phyloP scores from a whole-genome alignment of 805 yeast species.

The Wickerhamiella occidentalis region DNA sequence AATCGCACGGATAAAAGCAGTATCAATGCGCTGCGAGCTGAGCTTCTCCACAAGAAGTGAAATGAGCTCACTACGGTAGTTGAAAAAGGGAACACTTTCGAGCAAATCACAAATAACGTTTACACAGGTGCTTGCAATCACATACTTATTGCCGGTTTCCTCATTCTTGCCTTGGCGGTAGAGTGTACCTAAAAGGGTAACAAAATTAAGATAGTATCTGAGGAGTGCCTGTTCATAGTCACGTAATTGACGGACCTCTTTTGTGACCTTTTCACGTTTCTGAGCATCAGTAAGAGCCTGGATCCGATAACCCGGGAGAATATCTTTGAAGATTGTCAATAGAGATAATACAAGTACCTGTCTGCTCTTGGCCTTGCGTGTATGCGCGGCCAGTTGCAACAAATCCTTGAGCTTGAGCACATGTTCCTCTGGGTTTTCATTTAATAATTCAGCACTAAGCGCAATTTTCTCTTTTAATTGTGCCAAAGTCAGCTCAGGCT shows the following conservation, averaged over 20 bases:
- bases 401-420: slow-evolving; percentile 48
- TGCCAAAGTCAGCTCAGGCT: slow-evolving; percentile 33
- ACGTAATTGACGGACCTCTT: slow-evolving; percentile 67
- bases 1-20: slow-evolving; percentile 46
- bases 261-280: slow-evolving; percentile 66
- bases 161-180: slow-evolving; percentile 28
- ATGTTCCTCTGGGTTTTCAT: slow-evolving; percentile 85
- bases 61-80: slow-evolving; percentile 65
- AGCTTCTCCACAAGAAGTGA: slow-evolving; percentile 55
- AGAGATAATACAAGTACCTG: slow-evolving; percentile 64
- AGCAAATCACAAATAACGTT: slow-evolving; percentile 72
- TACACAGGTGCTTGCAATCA: slow-evolving; percentile 36
- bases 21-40: slow-evolving; percentile 38
- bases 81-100: slow-evolving; percentile 61
- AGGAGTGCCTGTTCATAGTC: slow-evolving; percentile 71
- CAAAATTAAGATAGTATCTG: slow-evolving; percentile 51
- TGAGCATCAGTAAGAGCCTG: slow-evolving; percentile 74
- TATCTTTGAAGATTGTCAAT: slow-evolving; percentile 69
- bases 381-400: slow-evolving; percentile 19
- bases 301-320: slow-evolving; percentile 80
- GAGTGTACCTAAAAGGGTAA: slow-evolving; percentile 41
- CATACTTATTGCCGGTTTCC: slow-evolving; percentile 16
- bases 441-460: slow-evolving; percentile 57
- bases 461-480: slow-evolving; percentile 77
- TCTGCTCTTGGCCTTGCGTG: slow-evolving; percentile 41